These are phyloP conservation scores for Cetraspora pellucida DNA, from an alignment of 192 early-diverging fungal species.

Conservation along the genomic window DNA sequence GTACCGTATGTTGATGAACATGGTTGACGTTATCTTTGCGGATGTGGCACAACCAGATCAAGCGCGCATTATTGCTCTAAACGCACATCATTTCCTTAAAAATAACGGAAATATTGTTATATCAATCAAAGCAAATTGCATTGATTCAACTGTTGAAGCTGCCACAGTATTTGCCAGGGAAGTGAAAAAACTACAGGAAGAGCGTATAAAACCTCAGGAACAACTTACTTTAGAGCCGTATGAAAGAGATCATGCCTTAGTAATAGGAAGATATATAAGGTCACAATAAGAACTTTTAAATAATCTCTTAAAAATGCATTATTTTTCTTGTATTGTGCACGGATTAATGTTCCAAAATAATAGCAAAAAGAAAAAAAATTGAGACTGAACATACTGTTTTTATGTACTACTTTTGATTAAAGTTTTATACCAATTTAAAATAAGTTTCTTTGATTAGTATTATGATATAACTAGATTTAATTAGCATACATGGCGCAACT, in stretches of 20 bases:
- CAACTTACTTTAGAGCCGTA: slow-evolving; percentile 98
- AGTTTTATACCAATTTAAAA: no score
- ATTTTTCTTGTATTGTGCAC: no score
- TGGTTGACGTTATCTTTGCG: slow-evolving; percentile 99
- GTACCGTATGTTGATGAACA: slow-evolving; percentile 98
- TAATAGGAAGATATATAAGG: slow-evolving; percentile 84
- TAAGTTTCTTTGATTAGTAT: no score
- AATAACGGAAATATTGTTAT: slow-evolving; percentile 97
- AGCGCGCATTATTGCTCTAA: slow-evolving; percentile 98
- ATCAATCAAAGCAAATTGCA: slow-evolving; percentile 99
- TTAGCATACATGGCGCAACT: no score
- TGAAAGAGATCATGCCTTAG: slow-evolving; percentile 98
- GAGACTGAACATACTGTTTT: no score
- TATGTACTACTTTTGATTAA: no score
- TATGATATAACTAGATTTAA: no score
- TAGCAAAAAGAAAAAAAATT: no score
- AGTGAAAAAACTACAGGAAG: slow-evolving; percentile 92
- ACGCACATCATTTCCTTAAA: slow-evolving; percentile 97
- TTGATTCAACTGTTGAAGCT: slow-evolving; percentile 98
- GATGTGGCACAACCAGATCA: slow-evolving; percentile 99
- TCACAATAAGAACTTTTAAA: slow-evolving; percentile 59
- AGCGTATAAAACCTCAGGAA: slow-evolving; percentile 90
- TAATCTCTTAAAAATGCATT: no score
- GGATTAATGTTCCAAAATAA: no score
- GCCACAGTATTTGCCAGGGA: slow-evolving; percentile 95